Conservation (phyloP, 2,329 filamentous ascomycete genomes). For the Rutstroemia sydowiana region DNA sequence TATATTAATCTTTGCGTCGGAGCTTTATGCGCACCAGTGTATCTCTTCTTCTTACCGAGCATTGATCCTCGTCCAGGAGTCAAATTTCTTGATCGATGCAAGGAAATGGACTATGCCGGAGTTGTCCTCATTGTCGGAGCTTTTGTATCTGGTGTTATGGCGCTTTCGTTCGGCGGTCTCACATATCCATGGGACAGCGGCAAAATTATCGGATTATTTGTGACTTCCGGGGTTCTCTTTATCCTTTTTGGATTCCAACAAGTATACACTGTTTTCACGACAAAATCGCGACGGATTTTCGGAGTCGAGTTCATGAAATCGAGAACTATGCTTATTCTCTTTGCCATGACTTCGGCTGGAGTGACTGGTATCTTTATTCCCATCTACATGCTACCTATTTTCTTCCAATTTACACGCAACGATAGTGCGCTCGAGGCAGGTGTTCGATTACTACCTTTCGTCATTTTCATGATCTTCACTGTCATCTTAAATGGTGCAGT, state of each 20-base stretch:
- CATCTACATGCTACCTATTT: slow-evolving; percentile 39
- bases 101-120: slow-evolving; percentile 25
- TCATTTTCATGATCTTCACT: slow-evolving; percentile 31
- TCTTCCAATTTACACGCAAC: slow-evolving; percentile 43
- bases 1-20: slow-evolving; percentile 51
- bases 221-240: slow-evolving; percentile 37
- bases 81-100: slow-evolving; percentile 16
- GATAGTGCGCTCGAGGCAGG: slow-evolving; percentile 39
- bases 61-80: slow-evolving; percentile 29
- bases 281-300: slow-evolving; percentile 22
- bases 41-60: slow-evolving; percentile 38
- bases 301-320: slow-evolving; percentile 31
- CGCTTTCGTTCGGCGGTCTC: slow-evolving; percentile 30
- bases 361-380: slow-evolving; percentile 34
- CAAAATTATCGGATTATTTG: slow-evolving; percentile 30
- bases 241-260: slow-evolving; percentile 19
- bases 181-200: slow-evolving; percentile 26
- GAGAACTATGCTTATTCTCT: slow-evolving; percentile 31
- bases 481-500: slow-evolving; percentile 30
- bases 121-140: slow-evolving; percentile 28
- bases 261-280: slow-evolving; percentile 27
- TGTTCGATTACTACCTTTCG: slow-evolving; percentile 33
- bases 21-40: slow-evolving; percentile 32
- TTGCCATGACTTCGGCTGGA: slow-evolving; percentile 29
- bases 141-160: slow-evolving; percentile 30